These are phyloP conservation scores for Camelina hispida DNA, from an alignment of 345 rosid species.

Conservation along the genomic window DNA sequence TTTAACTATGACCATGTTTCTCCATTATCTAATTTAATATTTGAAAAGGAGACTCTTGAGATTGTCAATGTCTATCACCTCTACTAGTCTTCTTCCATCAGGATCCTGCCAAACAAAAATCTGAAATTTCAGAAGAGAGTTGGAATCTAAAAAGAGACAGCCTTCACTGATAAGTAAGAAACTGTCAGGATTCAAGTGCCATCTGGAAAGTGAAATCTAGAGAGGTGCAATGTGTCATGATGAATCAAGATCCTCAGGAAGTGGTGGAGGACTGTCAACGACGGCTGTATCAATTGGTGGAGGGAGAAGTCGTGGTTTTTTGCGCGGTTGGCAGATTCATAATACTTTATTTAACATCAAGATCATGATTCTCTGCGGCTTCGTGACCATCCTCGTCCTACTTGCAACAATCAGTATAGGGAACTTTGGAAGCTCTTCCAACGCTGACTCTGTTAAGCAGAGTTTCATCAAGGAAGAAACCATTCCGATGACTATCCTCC, in stretches of 20 bases:
- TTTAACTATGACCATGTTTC: constrained; percentile 19
- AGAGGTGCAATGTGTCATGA: constrained; percentile 33
- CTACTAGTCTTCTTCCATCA: constrained; percentile 14
- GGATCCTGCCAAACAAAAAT: constrained; percentile 9
- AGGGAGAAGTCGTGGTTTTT: constrained; percentile 29
- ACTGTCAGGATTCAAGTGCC: constrained; percentile 18
- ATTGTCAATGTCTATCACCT: constrained; percentile 17
- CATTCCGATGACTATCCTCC: constrained; percentile 52
- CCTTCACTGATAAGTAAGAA: constrained; percentile 19
- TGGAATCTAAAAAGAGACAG: neutral
- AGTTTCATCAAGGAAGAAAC: constrained; percentile 74
- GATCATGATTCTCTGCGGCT: constrained; percentile 87
- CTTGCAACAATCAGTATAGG: constrained; percentile 84
- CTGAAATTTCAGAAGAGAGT: constrained; percentile 21
- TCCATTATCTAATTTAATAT: constrained; percentile 24
- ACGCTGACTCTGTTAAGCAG: constrained; percentile 71
- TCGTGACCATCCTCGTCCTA: constrained; percentile 83
- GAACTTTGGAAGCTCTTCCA: constrained; percentile 63
- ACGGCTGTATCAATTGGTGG: constrained; percentile 27
- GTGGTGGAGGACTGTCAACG: constrained; percentile 14
- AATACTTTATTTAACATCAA: constrained; percentile 87
- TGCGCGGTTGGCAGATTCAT: constrained; percentile 78
- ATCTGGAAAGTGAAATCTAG: neutral
- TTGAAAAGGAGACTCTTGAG: constrained; percentile 1
- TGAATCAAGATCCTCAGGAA: constrained; percentile 32